phyloP scores from a whole-genome alignment of 2,329 filamentous ascomycete genomes.

The Colletotrichum musicola region DNA sequence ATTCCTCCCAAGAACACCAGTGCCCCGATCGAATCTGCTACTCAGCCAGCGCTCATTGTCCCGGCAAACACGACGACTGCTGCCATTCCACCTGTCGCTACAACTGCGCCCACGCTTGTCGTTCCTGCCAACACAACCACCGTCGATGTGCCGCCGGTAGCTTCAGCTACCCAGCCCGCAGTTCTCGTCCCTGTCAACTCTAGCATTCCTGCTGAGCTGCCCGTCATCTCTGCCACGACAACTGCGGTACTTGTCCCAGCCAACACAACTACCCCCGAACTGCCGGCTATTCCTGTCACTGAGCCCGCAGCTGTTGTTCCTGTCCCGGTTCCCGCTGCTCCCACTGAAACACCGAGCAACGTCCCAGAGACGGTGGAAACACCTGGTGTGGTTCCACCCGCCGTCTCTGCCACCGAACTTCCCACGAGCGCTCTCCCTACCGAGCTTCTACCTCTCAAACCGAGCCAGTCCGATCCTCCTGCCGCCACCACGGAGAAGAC shows the following conservation, averaged over 20 bases:
- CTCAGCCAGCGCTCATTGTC: neutral
- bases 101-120: neutral
- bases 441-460: constrained; percentile 12
- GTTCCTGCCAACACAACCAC: constrained; percentile 3
- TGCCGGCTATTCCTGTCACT: constrained; percentile 17
- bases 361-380: neutral
- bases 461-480: constrained; percentile 2
- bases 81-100: neutral
- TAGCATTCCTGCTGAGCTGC: neutral
- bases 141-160: neutral
- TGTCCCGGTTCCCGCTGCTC: constrained; percentile 5
- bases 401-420: neutral
- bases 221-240: neutral
- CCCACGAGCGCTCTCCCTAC: constrained; percentile 4
- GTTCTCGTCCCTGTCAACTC: neutral
- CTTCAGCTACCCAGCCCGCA: neutral
- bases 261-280: constrained; percentile 6
- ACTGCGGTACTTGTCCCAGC: neutral
- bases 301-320: constrained; percentile 18
- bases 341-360: neutral
- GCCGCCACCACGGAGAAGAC: neutral
- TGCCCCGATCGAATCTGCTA: neutral
- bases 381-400: neutral
- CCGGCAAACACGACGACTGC: neutral
- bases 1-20: constrained; percentile 10